These are phyloP conservation scores for Thalassiosira hispida DNA, from an alignment of 352 stramenopile genomes.

Conservation along the genomic window DNA sequence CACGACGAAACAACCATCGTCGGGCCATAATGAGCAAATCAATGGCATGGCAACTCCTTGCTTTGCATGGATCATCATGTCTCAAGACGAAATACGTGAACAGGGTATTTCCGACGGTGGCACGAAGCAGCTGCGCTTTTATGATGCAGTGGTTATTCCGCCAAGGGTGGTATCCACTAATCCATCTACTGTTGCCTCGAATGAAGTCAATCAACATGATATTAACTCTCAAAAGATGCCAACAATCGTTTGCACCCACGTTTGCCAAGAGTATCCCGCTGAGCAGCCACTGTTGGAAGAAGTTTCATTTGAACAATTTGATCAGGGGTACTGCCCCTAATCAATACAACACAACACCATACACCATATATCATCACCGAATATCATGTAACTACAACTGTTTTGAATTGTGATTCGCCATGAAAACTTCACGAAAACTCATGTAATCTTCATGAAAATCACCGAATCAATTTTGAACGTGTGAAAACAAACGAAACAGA, in stretches of 20 bases:
- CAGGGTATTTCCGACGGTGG: constrained; percentile 12
- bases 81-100: constrained; percentile 32
- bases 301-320: constrained; percentile 37
- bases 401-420: no score
- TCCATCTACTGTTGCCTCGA: not conserved
- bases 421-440: no score
- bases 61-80: constrained; percentile 44
- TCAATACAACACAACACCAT: not conserved
- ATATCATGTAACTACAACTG: no score
- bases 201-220: not conserved
- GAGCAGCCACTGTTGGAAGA: constrained; percentile 4
- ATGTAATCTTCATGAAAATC: no score
- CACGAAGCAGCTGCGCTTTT: constrained; percentile 38
- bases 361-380: no score
- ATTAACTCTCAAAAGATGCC: constrained; percentile 15
- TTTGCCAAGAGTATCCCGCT: constrained; percentile 36
- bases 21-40: not conserved
- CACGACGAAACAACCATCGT: not conserved
- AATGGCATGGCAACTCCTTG: constrained; percentile 11
- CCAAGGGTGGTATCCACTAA: not conserved
- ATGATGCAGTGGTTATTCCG: constrained; percentile 44
- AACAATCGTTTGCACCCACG: constrained; percentile 36
- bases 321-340: not conserved
- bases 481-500: no score
- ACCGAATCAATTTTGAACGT: no score